Evolutionary conservation across 257 asterid genomes (phyloP), one percentile per base, ranked within the genome.

Genomic region (Ocimum tenuiflorum): DNA sequence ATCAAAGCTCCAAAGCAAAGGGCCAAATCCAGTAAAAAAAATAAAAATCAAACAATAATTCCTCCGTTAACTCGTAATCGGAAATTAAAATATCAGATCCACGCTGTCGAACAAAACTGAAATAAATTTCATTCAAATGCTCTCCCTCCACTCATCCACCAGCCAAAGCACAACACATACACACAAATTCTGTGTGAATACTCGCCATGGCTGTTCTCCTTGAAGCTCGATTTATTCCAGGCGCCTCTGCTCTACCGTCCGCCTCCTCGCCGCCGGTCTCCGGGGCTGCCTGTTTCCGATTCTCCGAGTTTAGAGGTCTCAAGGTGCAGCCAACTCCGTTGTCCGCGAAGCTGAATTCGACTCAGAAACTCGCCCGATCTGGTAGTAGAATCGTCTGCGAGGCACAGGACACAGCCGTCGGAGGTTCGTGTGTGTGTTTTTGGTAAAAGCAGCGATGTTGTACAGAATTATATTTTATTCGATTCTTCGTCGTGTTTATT

Each of bases 331-430:
- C 69, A 12, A 22, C 79, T 54, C 89, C 87, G 36, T 79, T 89
- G 9, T 67, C 87, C 0, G 64, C 72, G 2, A 81, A 84, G 51
- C 68, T 77, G n/a, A 70, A 38, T 41, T 81, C 77, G n/a, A 67
- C 14, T 36, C 72, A 85, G 8, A 79, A 66, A 63, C 58, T 73
- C 59, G 60, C 72, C 60, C 79, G 72, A 60, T 73, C 88, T 19
- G 85, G 82, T 39, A 56, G 72, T 46, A 74, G 82, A 60, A 81
- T 91, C 68, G 91, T 85, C 33, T 88, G 95, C 82, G 96, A 91
- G 71, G 91, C 98, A 1, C 91, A 83, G 77, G 75, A 88, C 3
- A 81, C 94, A 4, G 86, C 95, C 29, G 72, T 80, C 6, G 82
- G 77, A 73, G 94, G 98, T 89, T 67, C 14, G 71, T 27, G 14